Evolutionary conservation across 768 basidiomycete genomes (phyloP).

Genomic region (Amyloporia xantha): DNA sequence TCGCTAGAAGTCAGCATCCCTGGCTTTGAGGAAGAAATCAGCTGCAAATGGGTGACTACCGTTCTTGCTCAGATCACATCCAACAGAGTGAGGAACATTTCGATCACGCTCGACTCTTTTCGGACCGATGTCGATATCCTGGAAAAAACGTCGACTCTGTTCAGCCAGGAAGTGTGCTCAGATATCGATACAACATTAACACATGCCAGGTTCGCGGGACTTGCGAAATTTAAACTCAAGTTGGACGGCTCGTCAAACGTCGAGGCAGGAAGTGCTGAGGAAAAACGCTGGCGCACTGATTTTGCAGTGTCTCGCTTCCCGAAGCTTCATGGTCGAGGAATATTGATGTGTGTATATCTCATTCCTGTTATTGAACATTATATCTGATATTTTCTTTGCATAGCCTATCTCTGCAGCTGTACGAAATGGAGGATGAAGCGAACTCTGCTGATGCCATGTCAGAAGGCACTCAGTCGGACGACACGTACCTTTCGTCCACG

Average conservation of each 20-base stretch:
- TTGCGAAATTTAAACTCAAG: background rate
- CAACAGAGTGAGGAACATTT: background rate
- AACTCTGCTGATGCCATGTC: too few species aligned
- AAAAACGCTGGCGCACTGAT: background rate
- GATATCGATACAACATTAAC: background rate
- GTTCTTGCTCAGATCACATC: background rate
- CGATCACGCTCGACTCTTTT: background rate
- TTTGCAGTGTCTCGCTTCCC: background rate
- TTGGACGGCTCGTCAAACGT: background rate
- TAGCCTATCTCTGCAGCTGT: too few species aligned
- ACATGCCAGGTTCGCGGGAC: background rate
- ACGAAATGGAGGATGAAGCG: too few species aligned
- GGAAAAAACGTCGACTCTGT: background rate
- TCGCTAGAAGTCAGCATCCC: background rate
- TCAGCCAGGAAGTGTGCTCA: background rate
- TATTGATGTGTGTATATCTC: background rate
- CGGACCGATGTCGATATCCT: background rate
- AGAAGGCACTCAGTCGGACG: too few species aligned
- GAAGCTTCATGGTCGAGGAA: background rate
- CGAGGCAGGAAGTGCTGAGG: background rate
- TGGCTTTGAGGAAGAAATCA: background rate
- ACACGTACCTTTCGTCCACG: too few species aligned
- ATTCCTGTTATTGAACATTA: too few species aligned
- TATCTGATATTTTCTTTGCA: too few species aligned
- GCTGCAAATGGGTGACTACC: background rate